Conservation (phyloP, 1,284 basidiomycete genomes). For the Pseudozyma sp. region DNA sequence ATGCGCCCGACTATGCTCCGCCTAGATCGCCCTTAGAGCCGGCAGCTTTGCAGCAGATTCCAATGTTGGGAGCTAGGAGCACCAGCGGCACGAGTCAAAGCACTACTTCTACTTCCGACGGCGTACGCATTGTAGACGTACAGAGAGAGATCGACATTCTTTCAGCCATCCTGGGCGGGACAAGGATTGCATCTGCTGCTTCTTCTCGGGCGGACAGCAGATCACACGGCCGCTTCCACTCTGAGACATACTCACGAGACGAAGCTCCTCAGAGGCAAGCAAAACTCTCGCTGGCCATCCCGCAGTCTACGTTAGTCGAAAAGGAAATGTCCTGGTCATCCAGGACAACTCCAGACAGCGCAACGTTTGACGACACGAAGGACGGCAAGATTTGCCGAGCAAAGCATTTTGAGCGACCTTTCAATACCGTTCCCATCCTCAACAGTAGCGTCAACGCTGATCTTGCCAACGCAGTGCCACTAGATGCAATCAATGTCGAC, state of each 20-base stretch:
- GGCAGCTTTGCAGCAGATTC: conserved; percentile 9
- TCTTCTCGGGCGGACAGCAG: conserved; percentile 13
- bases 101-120: conserved; percentile 28
- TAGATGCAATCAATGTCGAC: conserved; percentile 19
- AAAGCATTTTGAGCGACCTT: conserved; percentile 13
- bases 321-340: conserved; percentile 2
- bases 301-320: neutral
- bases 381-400: neutral
- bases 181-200: conserved; percentile 12
- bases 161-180: conserved; percentile 49
- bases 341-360: conserved; percentile 7
- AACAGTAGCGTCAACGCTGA: conserved; percentile 4
- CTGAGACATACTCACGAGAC: conserved; percentile 25
- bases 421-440: conserved; percentile 25
- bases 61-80: conserved; percentile 24
- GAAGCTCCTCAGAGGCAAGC: conserved; percentile 5
- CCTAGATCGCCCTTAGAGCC: conserved; percentile 32
- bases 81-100: conserved; percentile 37
- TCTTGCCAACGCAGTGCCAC: neutral
- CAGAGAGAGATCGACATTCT: conserved; percentile 61
- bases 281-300: neutral
- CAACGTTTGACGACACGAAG: conserved; percentile 9
- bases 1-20: conserved; percentile 12
- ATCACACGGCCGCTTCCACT: conserved; percentile 35
- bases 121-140: conserved; percentile 37